These are phyloP conservation scores for Neovahlkampfia damariscottae DNA, from an alignment of 78 protist species.

Conservation along the genomic window DNA sequence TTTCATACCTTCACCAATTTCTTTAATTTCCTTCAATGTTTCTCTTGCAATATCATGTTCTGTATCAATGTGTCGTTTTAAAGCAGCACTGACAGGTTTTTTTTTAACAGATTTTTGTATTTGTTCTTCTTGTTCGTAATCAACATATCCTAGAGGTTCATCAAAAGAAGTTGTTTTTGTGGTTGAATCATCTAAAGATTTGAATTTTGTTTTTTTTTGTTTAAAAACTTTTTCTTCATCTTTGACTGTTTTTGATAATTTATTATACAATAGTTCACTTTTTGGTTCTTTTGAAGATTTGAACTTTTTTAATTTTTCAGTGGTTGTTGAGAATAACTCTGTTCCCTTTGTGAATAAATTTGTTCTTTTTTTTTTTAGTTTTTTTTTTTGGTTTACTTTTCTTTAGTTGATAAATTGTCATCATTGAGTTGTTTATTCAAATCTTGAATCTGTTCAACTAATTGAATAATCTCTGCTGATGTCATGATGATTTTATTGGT, in stretches of 20 bases:
- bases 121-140: not conserved
- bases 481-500: too few species aligned
- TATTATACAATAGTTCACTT: not conserved
- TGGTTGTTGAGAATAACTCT: not conserved
- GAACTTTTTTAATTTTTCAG: not conserved
- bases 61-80: slow-evolving; percentile 1
- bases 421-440: too few species aligned
- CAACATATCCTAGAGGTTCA: too few species aligned
- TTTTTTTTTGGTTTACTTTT: not conserved
- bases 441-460: too few species aligned
- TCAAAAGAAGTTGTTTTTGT: too few species aligned
- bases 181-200: too few species aligned
- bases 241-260: not conserved
- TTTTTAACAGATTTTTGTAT: not conserved
- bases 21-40: not conserved
- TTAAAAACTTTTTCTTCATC: not conserved
- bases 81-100: not conserved
- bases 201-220: not conserved
- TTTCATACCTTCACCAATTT: not conserved
- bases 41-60: not conserved
- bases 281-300: not conserved
- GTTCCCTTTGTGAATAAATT: too few species aligned
- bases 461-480: too few species aligned
- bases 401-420: not conserved
- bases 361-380: not conserved